Conservation (phyloP, 345 rosid species). For the Eucalyptus paniculata region DNA sequence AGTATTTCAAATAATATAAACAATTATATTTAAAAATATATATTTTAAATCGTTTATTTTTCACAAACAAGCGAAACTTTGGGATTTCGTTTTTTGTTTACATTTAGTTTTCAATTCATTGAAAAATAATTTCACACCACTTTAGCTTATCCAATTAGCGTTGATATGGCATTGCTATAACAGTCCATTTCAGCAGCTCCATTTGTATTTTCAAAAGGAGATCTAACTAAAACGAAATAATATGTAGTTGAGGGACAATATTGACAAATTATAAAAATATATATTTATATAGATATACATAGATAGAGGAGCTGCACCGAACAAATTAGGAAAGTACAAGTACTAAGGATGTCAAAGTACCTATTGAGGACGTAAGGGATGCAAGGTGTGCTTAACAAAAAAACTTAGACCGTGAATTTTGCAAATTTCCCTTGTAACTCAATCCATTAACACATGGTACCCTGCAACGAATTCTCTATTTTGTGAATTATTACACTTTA, state of each 20-base stretch:
- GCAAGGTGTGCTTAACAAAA: background rate
- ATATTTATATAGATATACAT: too few relatives aligned
- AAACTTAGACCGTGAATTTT: background rate
- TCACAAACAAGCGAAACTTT: rapidly evolving
- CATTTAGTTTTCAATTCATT: background rate
- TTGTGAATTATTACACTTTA: background rate
- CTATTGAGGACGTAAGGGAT: rapidly evolving
- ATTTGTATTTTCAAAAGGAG: background rate
- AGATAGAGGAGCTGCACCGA: background rate
- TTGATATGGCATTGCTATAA: background rate
- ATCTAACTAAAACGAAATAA: background rate
- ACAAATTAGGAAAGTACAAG: background rate
- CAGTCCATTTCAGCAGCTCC: background rate
- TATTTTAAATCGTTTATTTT: too few relatives aligned
- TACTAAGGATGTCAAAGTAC: background rate
- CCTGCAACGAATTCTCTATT: background rate
- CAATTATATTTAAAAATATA: rapidly evolving
- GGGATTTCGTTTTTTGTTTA: too few relatives aligned
- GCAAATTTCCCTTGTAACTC: background rate
- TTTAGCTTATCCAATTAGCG: background rate
- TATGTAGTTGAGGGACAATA: background rate
- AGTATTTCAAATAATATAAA: too few relatives aligned
- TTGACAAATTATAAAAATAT: too few relatives aligned
- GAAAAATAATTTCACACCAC: background rate
- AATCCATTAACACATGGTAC: background rate